Evolutionary conservation across 176 grass and related monocot species (phyloP).

Genomic region (Triticum dicoccoides): DNA sequence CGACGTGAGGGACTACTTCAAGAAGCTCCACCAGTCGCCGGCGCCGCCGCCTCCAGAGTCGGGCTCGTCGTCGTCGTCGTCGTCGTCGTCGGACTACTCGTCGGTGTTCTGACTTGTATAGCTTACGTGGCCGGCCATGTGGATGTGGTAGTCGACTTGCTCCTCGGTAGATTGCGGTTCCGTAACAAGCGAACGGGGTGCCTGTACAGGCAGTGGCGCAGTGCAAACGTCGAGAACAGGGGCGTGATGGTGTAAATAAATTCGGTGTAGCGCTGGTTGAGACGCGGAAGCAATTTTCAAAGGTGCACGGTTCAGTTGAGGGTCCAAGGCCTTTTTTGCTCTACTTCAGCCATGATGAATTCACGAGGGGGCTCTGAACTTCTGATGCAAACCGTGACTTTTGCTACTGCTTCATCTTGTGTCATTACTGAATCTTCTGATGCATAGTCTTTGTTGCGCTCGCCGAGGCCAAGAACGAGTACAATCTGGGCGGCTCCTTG

Average conservation of each 20-base stretch:
- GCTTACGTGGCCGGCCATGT: neutral
- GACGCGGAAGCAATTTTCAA: slow-evolving; percentile 39
- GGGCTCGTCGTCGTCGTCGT: too few relatives aligned
- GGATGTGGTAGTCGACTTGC: neutral
- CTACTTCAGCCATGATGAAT: neutral
- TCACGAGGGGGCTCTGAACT: neutral
- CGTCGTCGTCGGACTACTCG: too few relatives aligned
- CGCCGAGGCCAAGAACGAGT: too few relatives aligned
- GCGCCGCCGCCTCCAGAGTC: too few relatives aligned
- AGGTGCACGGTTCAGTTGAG: neutral
- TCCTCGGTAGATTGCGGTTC: neutral
- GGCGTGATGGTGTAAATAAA: slow-evolving; percentile 58
- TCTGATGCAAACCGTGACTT: neutral
- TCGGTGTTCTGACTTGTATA: slow-evolving; percentile 1
- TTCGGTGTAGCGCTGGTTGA: slow-evolving; percentile 38
- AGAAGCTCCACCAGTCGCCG: too few relatives aligned
- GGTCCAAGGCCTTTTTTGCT: neutral
- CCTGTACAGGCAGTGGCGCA: slow-evolving; percentile 35
- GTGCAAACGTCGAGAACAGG: neutral
- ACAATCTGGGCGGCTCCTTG: too few relatives aligned
- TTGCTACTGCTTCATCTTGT: neutral
- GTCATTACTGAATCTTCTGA: too few relatives aligned
- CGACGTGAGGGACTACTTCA: too few relatives aligned
- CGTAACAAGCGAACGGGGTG: neutral
- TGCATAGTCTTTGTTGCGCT: too few relatives aligned